A percentile compares a stretch with the other conserved stretches of the same genome.
These are phyloP conservation scores for Phytophthora fragariae DNA, from an alignment of 352 stramenopile genomes.

Conservation along the genomic window DNA sequence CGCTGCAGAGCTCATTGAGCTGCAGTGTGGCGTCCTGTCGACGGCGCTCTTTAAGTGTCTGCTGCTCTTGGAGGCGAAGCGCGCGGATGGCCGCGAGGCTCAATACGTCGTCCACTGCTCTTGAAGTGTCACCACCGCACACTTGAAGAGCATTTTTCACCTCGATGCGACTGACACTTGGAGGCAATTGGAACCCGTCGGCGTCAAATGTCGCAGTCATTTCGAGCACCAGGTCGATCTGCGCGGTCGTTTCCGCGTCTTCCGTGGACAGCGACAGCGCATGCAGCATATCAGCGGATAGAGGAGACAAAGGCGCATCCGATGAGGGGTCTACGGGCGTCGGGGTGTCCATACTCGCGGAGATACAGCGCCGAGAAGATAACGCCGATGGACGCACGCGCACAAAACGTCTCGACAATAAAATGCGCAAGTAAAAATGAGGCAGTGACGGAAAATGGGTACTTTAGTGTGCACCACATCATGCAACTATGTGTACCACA, in stretches of 20 bases:
- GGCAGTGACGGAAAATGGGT: background rate
- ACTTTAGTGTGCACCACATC: background rate
- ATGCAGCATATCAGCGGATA: conserved; percentile 23
- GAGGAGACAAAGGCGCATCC: conserved; percentile 25
- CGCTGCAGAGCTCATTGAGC: conserved; percentile 62
- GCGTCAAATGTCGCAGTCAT: conserved; percentile 52
- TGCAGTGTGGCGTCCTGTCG: conserved; percentile 45
- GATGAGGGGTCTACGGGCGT: background rate
- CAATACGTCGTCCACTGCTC: conserved; percentile 68
- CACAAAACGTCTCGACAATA: background rate
- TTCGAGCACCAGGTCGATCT: conserved; percentile 62
- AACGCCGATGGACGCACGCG: background rate
- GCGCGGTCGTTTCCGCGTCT: conserved; percentile 6
- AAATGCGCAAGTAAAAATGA: background rate
- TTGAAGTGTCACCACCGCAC: conserved; percentile 52
- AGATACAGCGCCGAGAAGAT: conserved; percentile 14
- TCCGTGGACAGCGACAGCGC: conserved; percentile 9
- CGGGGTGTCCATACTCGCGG: conserved; percentile 10
- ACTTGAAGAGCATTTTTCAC: conserved; percentile 42
- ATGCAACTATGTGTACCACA: background rate
- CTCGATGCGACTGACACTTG: conserved; percentile 46
- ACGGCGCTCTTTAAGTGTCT: conserved; percentile 20
- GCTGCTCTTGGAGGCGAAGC: conserved; percentile 51
- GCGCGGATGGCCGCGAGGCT: conserved; percentile 60
- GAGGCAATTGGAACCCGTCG: conserved; percentile 50